A percentile compares a stretch with the other conserved stretches of the same genome.
Conservation (phyloP, 2,329 filamentous ascomycete genomes). For the Fusarium sambucinum region DNA sequence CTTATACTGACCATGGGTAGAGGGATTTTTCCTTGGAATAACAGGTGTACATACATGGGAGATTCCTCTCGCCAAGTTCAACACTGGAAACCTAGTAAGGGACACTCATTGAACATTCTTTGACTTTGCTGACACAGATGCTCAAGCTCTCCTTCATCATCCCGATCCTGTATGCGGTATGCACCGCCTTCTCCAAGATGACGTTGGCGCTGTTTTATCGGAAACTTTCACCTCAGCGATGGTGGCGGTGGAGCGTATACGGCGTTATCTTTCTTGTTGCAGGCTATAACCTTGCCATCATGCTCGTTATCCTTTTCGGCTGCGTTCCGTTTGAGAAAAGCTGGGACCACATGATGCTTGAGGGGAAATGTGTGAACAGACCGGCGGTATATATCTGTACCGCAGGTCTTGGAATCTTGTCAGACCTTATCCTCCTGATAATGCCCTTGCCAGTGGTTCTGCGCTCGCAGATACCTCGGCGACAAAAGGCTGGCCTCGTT, state of each 20-base stretch:
- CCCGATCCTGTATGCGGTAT: slow-evolving; percentile 43
- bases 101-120: rapidly evolving
- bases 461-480: slow-evolving; percentile 58
- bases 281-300: slow-evolving; percentile 51
- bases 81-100: slow-evolving; percentile 22
- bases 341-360: slow-evolving; percentile 49
- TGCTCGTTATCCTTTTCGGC: slow-evolving; percentile 54
- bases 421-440: slow-evolving; percentile 60
- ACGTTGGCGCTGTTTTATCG: slow-evolving; percentile 56
- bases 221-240: slow-evolving; percentile 52
- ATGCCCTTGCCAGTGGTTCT: slow-evolving; percentile 62
- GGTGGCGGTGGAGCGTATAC: slow-evolving; percentile 52
- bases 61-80: slow-evolving; percentile 42
- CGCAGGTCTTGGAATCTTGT: slow-evolving; percentile 61
- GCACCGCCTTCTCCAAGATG: slow-evolving; percentile 53
- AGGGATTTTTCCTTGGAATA: slow-evolving; percentile 22
- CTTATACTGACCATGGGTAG: neutral
- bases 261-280: slow-evolving; percentile 48
- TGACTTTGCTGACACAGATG: neutral
- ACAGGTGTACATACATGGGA: slow-evolving; percentile 52
- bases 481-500: slow-evolving; percentile 60
- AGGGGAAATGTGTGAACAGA: slow-evolving; percentile 57
- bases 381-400: slow-evolving; percentile 47
- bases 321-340: slow-evolving; percentile 52
- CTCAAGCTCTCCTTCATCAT: slow-evolving; percentile 41